Evolutionary conservation across 2,329 filamentous ascomycete genomes (phyloP).

Genomic region (Metarhizium anisopliae): DNA sequence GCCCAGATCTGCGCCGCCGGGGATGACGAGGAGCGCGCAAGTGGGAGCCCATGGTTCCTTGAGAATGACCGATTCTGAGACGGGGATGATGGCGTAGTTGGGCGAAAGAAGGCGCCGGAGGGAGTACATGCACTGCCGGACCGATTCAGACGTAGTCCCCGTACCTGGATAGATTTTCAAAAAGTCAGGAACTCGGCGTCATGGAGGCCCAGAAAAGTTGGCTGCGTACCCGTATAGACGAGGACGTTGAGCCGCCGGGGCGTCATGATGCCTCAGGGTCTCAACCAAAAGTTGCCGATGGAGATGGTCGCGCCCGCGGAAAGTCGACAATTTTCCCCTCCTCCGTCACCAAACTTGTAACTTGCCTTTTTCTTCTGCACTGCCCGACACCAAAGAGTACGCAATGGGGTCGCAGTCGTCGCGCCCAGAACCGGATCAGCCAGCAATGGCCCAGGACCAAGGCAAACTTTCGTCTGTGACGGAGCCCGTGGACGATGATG

Average conservation of each 20-base stretch:
- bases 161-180: constrained; percentile 45
- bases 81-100: constrained; percentile 85
- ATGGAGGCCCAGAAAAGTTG: not conserved
- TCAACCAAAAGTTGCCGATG: not conserved
- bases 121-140: constrained; percentile 80
- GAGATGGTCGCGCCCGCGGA: not conserved
- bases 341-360: not conserved
- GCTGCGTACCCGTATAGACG: constrained; percentile 70
- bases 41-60: constrained; percentile 86
- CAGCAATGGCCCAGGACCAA: constrained; percentile 43
- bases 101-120: constrained; percentile 78
- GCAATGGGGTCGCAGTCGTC: constrained; percentile 8
- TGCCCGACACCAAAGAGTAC: not conserved
- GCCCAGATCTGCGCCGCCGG: constrained; percentile 86
- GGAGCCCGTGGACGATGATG: constrained; percentile 48
- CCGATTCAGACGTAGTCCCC: constrained; percentile 79
- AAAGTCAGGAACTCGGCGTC: not conserved
- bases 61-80: constrained; percentile 68
- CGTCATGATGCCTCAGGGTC: constrained; percentile 39
- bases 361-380: not conserved
- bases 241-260: constrained; percentile 76
- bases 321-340: constrained; percentile 5
- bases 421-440: not conserved
- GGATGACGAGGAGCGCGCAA: constrained; percentile 84
- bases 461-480: constrained; percentile 29